Base-by-base conservation (phyloP, 1,139 yeast genomes). In the Suhomyces bolitotheri region DNA sequence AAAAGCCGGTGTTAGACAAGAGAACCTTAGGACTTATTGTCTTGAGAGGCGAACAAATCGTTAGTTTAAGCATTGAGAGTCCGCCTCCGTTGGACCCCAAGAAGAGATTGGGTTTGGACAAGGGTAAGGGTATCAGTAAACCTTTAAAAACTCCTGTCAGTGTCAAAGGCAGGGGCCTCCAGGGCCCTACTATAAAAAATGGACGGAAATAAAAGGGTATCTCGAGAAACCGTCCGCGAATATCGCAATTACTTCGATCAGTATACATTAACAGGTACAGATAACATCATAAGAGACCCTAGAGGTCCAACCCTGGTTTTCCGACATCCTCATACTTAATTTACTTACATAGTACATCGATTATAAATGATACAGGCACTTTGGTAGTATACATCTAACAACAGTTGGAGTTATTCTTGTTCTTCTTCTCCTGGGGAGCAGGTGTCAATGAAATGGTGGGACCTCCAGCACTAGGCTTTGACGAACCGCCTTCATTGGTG, bases 371-470 rank as follows among this genome's bases (percentile, higher is more conserved):
- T 17, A 17, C 20, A 8, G 6, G 20, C 20, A 7, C 7, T 17
- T 17, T 17, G 20, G 8, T 17, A 29, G 30, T 27, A 30, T 31
- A 31, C 33, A 31, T 26, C 29, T 66, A 78, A 76, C 94, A 77
- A 68, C 90, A 82, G 62, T 80, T 77, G 35, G 77, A 73, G 55
- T 77, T 73, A 47, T 62, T 70, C 60, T 79, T 80, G 51, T 79
- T 69, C 56, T 76, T 78, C 62, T 71, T 72, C 52, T 86, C 94
- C 54, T 84, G 87, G 32, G 97, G 96, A 39, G 95, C 89, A 40
- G 96, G 97, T 7, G 97, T 87, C 60, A 92, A 81, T 43, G 88
- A 80, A 58, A 92, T 90, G 25, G 97, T 89, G 48, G 94, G 95
- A 15, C 97, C 97, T 40, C 76, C 69, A 20, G 78, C 40, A 31